These are phyloP conservation scores for Komagataella mondaviorum DNA, from an alignment of 805 yeast genomes.

Conservation along the genomic window DNA sequence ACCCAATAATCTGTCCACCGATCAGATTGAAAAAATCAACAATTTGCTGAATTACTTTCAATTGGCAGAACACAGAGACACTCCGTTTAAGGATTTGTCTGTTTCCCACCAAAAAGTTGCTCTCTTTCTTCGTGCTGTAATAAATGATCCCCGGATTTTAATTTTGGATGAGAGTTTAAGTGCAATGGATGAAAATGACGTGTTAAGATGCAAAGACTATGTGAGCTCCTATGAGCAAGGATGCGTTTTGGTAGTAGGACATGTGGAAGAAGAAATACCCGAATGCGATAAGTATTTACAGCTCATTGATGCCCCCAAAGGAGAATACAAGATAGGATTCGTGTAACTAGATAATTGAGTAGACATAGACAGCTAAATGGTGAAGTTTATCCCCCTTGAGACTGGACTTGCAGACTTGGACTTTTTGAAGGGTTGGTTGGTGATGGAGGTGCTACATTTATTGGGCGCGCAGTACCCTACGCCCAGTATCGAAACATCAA, in stretches of 20 bases:
- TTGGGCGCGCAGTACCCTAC: not conserved
- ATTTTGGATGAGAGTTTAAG: slow-evolving; percentile 90
- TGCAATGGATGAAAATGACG: slow-evolving; percentile 63
- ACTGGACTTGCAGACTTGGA: too few species aligned
- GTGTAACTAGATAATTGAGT: not conserved
- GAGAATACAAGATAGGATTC: slow-evolving; percentile 15
- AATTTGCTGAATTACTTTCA: slow-evolving; percentile 33
- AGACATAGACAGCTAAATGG: not conserved
- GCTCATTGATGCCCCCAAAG: slow-evolving; percentile 19
- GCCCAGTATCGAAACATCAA: too few species aligned
- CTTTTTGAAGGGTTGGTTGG: too few species aligned
- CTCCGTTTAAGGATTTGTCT: slow-evolving; percentile 36
- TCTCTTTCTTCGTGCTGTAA: slow-evolving; percentile 62
- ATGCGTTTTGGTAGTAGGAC: slow-evolving; percentile 72
- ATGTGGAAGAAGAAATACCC: slow-evolving; percentile 71
- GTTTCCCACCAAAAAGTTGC: slow-evolving; percentile 70
- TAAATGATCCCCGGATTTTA: slow-evolving; percentile 65
- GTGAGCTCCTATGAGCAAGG: slow-evolving; percentile 41
- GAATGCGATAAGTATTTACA: slow-evolving; percentile 38
- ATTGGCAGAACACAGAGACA: slow-evolving; percentile 23
- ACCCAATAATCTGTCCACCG: slow-evolving; percentile 23
- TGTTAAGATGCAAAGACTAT: slow-evolving; percentile 39
- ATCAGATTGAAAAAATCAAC: slow-evolving; percentile 24
- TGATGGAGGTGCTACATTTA: too few species aligned
- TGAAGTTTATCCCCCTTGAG: too few species aligned